These are phyloP conservation scores for Solanum microdontum DNA, from an alignment of 257 asterid genomes.

Conservation along the genomic window DNA sequence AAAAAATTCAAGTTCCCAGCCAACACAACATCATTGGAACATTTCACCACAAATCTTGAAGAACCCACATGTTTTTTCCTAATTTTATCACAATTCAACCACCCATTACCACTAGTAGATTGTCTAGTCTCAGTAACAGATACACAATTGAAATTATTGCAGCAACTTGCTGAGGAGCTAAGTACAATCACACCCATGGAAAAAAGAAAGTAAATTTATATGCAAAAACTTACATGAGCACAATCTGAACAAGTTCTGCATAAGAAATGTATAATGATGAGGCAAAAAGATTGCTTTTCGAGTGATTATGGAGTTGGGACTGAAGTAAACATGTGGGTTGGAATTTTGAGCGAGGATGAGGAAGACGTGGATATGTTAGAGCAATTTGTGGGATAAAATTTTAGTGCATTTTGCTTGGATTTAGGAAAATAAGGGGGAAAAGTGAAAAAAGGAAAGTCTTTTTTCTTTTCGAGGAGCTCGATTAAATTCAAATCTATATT, in stretches of 20 bases:
- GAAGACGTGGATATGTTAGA: neutral
- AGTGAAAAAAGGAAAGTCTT: neutral
- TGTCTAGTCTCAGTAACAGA: conserved; percentile 16
- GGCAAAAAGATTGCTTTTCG: neutral
- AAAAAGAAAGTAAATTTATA: neutral
- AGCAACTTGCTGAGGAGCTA: conserved; percentile 33
- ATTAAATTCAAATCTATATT: too few species aligned
- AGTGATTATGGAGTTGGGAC: neutral
- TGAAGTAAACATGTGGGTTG: neutral
- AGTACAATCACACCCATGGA: conserved; percentile 46
- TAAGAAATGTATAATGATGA: neutral
- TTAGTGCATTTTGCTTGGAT: neutral
- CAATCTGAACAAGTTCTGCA: neutral
- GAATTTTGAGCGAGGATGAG: neutral
- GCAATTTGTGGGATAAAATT: neutral
- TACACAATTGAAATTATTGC: conserved; percentile 25
- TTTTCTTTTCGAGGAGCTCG: neutral
- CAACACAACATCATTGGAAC: neutral
- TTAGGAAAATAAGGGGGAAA: neutral
- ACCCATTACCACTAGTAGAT: conserved; percentile 8
- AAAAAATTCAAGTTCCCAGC: conserved; percentile 20
- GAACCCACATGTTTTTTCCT: neutral
- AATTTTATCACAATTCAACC: neutral
- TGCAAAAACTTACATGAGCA: neutral
- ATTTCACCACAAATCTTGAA: neutral